Evolutionary conservation across 768 basidiomycete species (phyloP), one percentile per base, ranked within the genome.

Genomic region (Serendipita sp.): DNA sequence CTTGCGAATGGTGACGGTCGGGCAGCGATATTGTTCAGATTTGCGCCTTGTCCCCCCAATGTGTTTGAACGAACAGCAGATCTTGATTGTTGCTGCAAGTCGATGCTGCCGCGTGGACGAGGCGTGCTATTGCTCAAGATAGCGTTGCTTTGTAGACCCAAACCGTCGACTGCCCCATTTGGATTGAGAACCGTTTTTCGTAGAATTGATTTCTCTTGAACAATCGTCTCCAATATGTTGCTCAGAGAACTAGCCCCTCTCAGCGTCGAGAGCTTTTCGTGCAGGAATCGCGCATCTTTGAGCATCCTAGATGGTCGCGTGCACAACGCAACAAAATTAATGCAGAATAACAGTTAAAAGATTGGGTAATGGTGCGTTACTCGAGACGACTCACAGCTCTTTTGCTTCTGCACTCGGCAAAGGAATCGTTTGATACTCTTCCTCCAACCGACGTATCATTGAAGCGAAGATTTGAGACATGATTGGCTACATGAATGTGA

Each of bases 381-480:
- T 53, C 34, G 56, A 44, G 48, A 30, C 37, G 28, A 75, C 81
- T 67, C 69, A 91, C 92, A 92, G 84, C 65, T 84, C 81, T 76
- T 95, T 96, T 28, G 90, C 92, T 66, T 86, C 89, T 66, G 83
- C 83, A 70, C 81, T 83, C 63, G 86, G 90, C 35, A 97, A 77
- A 68, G 93, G 89, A 64, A 96, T 84, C 71, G 80, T 83, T 63
- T 78, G 78, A 74, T 86, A 95, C 72, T 93, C 92, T 70, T 94
- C 91, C 45, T 86, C 86, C 24, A 99, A 78, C 41, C 89, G 84
- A 75, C 91, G 86, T 73, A 92, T 92, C 74, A 97, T 93, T 13
- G 91, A 86, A 18, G 89, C 89, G 67, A 97, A 86, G 13, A 98
- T 96, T 72, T 97, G 91, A 41, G 85, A 83, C 90, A 97, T 94